Conservation (phyloP, 2,329 filamentous ascomycete species). For the Colletotrichum eremochloae region DNA sequence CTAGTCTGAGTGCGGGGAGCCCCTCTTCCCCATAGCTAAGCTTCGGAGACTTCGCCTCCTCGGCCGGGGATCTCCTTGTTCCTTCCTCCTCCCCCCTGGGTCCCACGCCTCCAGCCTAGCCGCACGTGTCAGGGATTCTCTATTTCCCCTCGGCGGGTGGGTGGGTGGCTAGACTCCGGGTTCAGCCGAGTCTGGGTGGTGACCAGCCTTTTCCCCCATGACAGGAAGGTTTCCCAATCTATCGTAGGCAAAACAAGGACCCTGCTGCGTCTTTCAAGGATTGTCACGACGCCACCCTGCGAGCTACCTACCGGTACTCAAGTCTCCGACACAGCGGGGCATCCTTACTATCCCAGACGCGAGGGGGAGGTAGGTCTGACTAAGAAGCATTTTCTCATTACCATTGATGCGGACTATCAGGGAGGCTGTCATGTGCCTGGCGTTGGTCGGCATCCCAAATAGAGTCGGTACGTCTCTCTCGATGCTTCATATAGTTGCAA, state of each 20-base stretch:
- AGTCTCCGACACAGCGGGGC: not conserved
- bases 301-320: not conserved
- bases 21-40: not conserved
- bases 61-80: conserved; percentile 1
- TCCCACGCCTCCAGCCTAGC: not conserved
- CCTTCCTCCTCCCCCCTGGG: too few relatives aligned
- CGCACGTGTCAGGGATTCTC: not conserved
- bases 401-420: not conserved
- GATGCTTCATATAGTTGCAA: not conserved
- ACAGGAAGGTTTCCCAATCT: not conserved
- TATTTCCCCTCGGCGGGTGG: not conserved
- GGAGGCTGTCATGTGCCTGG: not conserved
- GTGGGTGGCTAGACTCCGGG: not conserved
- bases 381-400: not conserved
- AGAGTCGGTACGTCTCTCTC: not conserved
- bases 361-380: not conserved
- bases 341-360: not conserved
- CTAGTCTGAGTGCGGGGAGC: not conserved
- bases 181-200: not conserved
- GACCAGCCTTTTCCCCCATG: not conserved
- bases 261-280: too few relatives aligned
- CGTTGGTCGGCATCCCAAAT: not conserved
- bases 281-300: not conserved
- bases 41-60: conserved; percentile 3
- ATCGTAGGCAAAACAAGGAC: too few relatives aligned